Base-by-base conservation (phyloP, 805 yeast species). In the Maudiozyma pseudohumilis region DNA sequence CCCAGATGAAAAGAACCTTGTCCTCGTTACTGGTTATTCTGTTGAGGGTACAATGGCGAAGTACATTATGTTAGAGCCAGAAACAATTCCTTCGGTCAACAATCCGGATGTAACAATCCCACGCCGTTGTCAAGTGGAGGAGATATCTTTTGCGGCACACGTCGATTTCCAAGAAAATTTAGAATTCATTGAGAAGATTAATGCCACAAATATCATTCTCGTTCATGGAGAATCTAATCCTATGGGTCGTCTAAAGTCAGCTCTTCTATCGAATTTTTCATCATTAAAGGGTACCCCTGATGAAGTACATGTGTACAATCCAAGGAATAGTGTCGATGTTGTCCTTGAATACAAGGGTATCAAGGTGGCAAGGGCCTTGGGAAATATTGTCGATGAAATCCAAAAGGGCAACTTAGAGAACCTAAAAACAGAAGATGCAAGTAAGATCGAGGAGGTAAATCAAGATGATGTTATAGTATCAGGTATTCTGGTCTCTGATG, bases 41-140 rank as follows among this genome's bases (percentile, higher is more conserved):
- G 95, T 92, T 7, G 99, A 92, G 55, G 99, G 99, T 15, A 92
- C 98, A 0, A 76, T 92, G 85, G 99, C 98, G 0, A 92, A 89
- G 55, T 82, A 74, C 38, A 65, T 92, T 20, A 66, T 92, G 45
- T 75, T 86, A 19, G 96, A 88, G 50, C 98, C 99, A 1, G 74
- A 75, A 27, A 82, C 85, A n/a, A 85, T 92, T 34, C 94, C 92
- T 1, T 80, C 96, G 0, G 64, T 76, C 18, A 65, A 69, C n/a
- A 85, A 84, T 47, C 84, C 94, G 0, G 96, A 87, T 43, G 64
- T 78, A 15, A 73, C 76, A 41, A 80, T 92, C 29, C 96, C 97
- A 5, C 75, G 98, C 53, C 70, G 96, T 45, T 63, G 94, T 39
- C 74, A 73, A 33, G 79, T 92, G 13, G 96, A 89, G 46, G 99